phyloP scores from a whole-genome alignment of 2,329 filamentous ascomycete species.

The Coleophoma eucalyptorum region DNA sequence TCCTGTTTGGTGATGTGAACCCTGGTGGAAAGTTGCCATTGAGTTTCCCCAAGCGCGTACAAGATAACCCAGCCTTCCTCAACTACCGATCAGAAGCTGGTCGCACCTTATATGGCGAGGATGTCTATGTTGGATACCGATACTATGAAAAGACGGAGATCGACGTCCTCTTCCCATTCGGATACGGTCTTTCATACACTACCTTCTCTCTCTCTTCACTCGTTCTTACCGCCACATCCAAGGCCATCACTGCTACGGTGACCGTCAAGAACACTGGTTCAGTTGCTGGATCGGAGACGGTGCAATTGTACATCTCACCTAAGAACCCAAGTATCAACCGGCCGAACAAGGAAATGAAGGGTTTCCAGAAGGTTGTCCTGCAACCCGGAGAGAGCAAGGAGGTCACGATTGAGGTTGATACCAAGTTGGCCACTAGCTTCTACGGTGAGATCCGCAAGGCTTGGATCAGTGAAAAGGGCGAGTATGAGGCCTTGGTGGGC shows the following conservation, averaged over 20 bases:
- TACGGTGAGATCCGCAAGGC: constrained; percentile 35
- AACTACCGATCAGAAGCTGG: constrained; percentile 45
- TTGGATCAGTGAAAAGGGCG: constrained; percentile 34
- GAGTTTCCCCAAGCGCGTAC: constrained; percentile 50
- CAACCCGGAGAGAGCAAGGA: constrained; percentile 29
- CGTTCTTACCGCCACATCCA: background rate
- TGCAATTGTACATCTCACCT: constrained; percentile 28
- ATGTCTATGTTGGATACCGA: constrained; percentile 60
- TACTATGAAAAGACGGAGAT: constrained; percentile 58
- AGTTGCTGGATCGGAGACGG: constrained; percentile 21
- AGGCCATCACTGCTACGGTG: constrained; percentile 19
- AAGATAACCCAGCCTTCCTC: constrained; percentile 59
- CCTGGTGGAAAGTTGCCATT: constrained; percentile 57
- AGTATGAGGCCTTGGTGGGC: constrained; percentile 33
- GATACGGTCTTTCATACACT: constrained; percentile 73
- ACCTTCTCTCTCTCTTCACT: constrained; percentile 41
- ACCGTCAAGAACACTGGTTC: constrained; percentile 24
- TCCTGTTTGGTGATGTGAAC: constrained; percentile 58
- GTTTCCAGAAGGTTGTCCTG: constrained; percentile 38
- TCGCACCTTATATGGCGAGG: constrained; percentile 59
- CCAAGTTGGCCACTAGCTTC: constrained; percentile 29
- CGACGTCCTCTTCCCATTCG: constrained; percentile 55
- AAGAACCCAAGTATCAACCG: constrained; percentile 26
- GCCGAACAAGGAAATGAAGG: constrained; percentile 38
- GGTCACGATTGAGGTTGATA: constrained; percentile 28